phyloP scores from a whole-genome alignment of 2,329 filamentous ascomycete species.

The Talaromyces albobiverticillius region DNA sequence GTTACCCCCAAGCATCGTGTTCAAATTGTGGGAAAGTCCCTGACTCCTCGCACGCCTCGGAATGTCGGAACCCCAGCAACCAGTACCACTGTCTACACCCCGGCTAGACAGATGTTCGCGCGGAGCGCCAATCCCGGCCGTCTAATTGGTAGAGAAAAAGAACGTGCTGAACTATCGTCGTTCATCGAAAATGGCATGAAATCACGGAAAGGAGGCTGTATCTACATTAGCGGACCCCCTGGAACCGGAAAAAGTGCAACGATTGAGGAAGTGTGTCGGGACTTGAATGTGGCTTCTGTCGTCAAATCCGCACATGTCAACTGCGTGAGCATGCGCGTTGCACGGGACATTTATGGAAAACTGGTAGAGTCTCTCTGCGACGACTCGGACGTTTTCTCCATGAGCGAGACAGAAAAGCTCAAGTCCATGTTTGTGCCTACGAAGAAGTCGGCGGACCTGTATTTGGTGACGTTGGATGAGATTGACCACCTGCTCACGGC shows the following conservation, averaged over 20 bases:
- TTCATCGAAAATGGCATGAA: conserved; percentile 68
- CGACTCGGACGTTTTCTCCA: conserved; percentile 60
- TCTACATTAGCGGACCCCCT: conserved; percentile 93
- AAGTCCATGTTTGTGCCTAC: conserved; percentile 68
- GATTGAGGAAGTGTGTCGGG: conserved; percentile 72
- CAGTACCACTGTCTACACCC: conserved; percentile 76
- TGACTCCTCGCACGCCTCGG: conserved; percentile 75
- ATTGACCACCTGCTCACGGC: conserved; percentile 90
- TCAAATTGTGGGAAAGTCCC: conserved; percentile 69
- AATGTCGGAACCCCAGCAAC: conserved; percentile 66
- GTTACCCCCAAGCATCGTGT: conserved; percentile 82
- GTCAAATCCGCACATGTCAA: conserved; percentile 81
- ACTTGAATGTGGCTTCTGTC: conserved; percentile 49
- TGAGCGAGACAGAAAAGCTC: conserved; percentile 65
- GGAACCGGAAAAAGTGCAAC: conserved; percentile 97
- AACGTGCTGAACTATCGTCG: conserved; percentile 61
- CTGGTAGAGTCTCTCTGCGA: conserved; percentile 68
- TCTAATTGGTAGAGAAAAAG: conserved; percentile 72
- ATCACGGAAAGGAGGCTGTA: conserved; percentile 67
- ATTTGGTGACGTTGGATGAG: conserved; percentile 87
- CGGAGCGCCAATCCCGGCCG: conserved; percentile 71
- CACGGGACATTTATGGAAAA: conserved; percentile 78
- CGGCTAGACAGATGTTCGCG: conserved; percentile 82
- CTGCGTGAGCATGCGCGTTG: conserved; percentile 93
- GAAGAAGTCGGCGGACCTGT: conserved; percentile 56